These are phyloP conservation scores for Tolypocladium paradoxum DNA, from an alignment of 2,329 filamentous ascomycete species.

Conservation along the genomic window DNA sequence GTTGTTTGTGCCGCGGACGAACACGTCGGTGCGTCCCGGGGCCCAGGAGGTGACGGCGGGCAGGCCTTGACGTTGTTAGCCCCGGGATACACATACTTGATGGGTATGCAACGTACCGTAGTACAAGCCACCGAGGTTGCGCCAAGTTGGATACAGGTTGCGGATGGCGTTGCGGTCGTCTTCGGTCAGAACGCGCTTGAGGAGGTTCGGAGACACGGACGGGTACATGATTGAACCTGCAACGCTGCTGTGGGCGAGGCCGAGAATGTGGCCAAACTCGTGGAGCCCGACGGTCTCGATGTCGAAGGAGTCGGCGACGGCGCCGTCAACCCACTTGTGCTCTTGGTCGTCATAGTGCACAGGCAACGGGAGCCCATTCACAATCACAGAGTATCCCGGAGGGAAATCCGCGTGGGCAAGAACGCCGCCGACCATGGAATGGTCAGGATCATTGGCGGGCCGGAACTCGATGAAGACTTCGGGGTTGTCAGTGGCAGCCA, in stretches of 20 bases:
- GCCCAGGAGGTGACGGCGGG: no score
- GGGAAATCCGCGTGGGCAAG: constrained; percentile 1
- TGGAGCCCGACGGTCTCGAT: neutral
- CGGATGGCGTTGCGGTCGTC: neutral
- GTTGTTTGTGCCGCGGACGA: neutral
- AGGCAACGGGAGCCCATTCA: neutral
- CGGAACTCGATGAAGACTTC: constrained; percentile 1
- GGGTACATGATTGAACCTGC: neutral
- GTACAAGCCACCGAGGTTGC: constrained; percentile 1
- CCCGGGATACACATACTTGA: no score
- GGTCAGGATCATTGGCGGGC: neutral
- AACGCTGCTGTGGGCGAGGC: neutral
- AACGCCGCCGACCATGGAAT: constrained; percentile 2
- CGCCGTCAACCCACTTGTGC: neutral
- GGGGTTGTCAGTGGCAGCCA: neutral
- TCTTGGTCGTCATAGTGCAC: no score
- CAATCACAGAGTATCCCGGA: neutral
- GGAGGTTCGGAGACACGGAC: neutral
- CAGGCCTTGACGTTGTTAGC: no score
- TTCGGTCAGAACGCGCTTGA: neutral
- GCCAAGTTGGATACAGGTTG: neutral
- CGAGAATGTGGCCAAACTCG: neutral
- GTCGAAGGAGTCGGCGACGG: neutral
- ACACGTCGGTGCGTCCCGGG: neutral
- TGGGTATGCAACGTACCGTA: neutral